Evolutionary conservation across 495 filamentous ascomycete genomes (phyloP), one percentile per base, ranked within the genome.

Genomic region (Coniosporium apollinis): DNA sequence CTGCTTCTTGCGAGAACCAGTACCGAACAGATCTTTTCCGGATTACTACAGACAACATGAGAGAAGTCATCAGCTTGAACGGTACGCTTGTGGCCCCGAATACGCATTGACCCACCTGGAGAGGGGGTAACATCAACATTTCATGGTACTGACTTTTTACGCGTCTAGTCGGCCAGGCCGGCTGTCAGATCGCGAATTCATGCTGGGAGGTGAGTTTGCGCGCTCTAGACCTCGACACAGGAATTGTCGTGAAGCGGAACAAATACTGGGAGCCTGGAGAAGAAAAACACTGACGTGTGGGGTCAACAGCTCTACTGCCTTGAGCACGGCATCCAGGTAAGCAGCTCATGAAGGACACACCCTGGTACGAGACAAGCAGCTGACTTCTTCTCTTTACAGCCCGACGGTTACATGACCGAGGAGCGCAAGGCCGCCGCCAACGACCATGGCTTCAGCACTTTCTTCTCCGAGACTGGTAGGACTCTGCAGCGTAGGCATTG

Each of bases 151-250:
- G 45, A 57, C 51, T 28, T 13, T 48, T 19, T 34, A 47, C 54
- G 51, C 56, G 38, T 60, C 68, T 54, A 97, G 89, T 97, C 66
- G 89, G 89, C 65, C 89, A 97, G 72, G 89, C 89, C 57, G 89
- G 89, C 78, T 94, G 91, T 73, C 89, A 97, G 63, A 97, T 97
- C 59, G 89, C 86, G 61, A 97, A 97, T 68, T 89, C 91, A 47
- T 97, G 91, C 75, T 97, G 89, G 89, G 89, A 97, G 86, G 89
- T 97, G 69, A 63, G 79, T 61, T 25, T 35, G 30, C 35, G 9
- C 30, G 1, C 22, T 28, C 2, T 13, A 33, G 33, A 28, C 29
- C n/a, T n/a, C n/a, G n/a, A n/a, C n/a, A n/a, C n/a, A n/a, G n/a
- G n/a, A n/a, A n/a, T n/a, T n/a, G n/a, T n/a, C n/a, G n/a, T n/a